These are phyloP conservation scores for Mortierella sp. DNA, from an alignment of 371 early-diverging fungal genomes.

Conservation along the genomic window DNA sequence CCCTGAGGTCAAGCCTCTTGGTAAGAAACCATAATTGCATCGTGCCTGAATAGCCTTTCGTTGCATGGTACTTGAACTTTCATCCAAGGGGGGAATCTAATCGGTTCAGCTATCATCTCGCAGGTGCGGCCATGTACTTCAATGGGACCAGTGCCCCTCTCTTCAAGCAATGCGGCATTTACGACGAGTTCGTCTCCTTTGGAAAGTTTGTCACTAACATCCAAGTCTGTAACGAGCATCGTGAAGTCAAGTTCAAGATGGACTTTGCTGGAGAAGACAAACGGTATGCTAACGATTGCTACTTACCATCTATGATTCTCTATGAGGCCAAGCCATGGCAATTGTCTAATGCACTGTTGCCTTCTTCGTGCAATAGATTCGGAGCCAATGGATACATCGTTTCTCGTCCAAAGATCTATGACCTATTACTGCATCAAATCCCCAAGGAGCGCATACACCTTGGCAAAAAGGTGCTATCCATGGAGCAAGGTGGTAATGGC, in stretches of 20 bases:
- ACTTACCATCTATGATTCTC: background rate
- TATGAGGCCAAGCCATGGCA: too few relatives aligned
- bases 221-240: background rate
- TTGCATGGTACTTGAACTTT: too few relatives aligned
- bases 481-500: conserved; percentile 9
- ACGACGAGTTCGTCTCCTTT: background rate
- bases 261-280: background rate
- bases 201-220: background rate
- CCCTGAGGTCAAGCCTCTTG: background rate
- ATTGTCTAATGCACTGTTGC: background rate
- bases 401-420: conserved; percentile 8
- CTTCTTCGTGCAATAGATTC: conserved; percentile 5
- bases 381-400: conserved; percentile 12
- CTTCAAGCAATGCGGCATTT: background rate
- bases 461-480: conserved; percentile 15
- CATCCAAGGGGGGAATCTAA: too few relatives aligned
- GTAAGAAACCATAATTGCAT: too few relatives aligned
- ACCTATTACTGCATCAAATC: conserved; percentile 12
- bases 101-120: too few relatives aligned
- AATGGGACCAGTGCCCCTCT: background rate
- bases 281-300: background rate
- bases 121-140: background rate
- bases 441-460: conserved; percentile 16
- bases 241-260: background rate
- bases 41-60: too few relatives aligned